Evolutionary conservation across 768 basidiomycete species (phyloP).

Genomic region (Candolleomyces eurysporus): DNA sequence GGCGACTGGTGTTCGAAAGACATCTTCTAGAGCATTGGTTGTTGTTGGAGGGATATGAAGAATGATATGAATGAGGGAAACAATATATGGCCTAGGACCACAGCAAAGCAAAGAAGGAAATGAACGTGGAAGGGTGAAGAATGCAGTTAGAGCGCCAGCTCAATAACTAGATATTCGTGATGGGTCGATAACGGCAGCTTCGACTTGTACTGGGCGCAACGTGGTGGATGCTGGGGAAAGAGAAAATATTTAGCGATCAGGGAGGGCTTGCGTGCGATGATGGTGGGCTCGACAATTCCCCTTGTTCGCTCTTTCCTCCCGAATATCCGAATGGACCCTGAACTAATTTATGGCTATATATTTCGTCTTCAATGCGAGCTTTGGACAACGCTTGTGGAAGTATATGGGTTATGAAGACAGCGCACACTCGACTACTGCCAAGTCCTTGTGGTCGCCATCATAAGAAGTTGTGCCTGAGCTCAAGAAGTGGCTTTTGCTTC

Average conservation of each 20-base stretch:
- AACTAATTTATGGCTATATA: too few relatives aligned
- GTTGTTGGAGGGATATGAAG: background rate
- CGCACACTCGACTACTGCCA: too few relatives aligned
- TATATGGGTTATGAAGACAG: too few relatives aligned
- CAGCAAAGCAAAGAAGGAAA: background rate
- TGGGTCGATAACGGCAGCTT: background rate
- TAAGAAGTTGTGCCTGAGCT: too few relatives aligned
- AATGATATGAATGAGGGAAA: background rate
- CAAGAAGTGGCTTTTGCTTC: too few relatives aligned
- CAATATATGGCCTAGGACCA: background rate
- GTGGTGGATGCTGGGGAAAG: background rate
- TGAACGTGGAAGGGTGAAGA: background rate
- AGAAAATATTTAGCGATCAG: background rate
- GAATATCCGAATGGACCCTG: too few relatives aligned
- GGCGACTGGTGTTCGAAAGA: background rate
- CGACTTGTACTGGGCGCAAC: background rate
- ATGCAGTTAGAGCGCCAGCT: constrained; percentile 2
- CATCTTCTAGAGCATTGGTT: constrained; percentile 1
- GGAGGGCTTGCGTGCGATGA: background rate
- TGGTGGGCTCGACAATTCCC: background rate
- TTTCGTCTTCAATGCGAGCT: too few relatives aligned
- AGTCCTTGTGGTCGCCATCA: too few relatives aligned
- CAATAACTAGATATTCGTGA: background rate
- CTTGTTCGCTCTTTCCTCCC: background rate
- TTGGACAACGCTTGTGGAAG: too few relatives aligned